These are phyloP conservation scores for Boletus subcaerulescens DNA, from an alignment of 768 basidiomycete species.

Conservation along the genomic window DNA sequence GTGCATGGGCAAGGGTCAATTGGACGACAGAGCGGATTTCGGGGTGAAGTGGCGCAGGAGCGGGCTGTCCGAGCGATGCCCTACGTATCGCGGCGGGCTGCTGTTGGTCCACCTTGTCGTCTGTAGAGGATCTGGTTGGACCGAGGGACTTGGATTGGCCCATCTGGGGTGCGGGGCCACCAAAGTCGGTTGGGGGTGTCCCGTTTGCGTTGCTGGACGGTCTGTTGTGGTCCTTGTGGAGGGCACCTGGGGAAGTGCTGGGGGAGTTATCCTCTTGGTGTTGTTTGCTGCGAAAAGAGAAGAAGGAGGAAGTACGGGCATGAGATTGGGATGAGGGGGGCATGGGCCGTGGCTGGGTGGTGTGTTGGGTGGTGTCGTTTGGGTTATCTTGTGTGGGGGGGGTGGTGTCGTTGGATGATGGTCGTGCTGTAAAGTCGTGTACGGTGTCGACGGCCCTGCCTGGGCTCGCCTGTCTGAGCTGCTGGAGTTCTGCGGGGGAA, in stretches of 20 bases:
- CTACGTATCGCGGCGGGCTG: slow-evolving; percentile 16
- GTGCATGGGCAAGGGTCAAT: slow-evolving; percentile 71
- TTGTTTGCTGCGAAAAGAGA: slow-evolving; percentile 52
- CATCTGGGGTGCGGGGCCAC: slow-evolving; percentile 28
- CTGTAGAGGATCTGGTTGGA: slow-evolving; percentile 21
- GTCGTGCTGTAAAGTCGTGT: slow-evolving; percentile 35
- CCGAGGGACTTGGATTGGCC: slow-evolving; percentile 34
- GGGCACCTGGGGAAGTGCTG: slow-evolving; percentile 9
- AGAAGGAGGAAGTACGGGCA: slow-evolving; percentile 61
- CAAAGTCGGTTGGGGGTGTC: slow-evolving; percentile 17
- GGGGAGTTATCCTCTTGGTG: slow-evolving; percentile 22
- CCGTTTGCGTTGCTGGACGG: slow-evolving; percentile 14
- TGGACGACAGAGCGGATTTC: slow-evolving; percentile 81
- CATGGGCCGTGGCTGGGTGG: slow-evolving; percentile 28
- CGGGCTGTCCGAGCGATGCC: slow-evolving; percentile 15
- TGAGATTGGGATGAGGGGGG: slow-evolving; percentile 34
- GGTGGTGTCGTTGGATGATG: slow-evolving; percentile 12
- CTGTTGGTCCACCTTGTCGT: slow-evolving; percentile 25
- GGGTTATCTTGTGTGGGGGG: slow-evolving; percentile 17
- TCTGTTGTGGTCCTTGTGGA: slow-evolving; percentile 8
- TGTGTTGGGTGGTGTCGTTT: slow-evolving; percentile 14
- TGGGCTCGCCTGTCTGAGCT: slow-evolving; percentile 33
- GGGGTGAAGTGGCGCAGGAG: slow-evolving; percentile 59
- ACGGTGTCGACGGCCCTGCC: slow-evolving; percentile 24
- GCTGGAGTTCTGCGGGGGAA: slow-evolving; percentile 33